phyloP scores from a whole-genome alignment of 2,329 filamentous ascomycete species.

The Tolypocladium endophyticum region DNA sequence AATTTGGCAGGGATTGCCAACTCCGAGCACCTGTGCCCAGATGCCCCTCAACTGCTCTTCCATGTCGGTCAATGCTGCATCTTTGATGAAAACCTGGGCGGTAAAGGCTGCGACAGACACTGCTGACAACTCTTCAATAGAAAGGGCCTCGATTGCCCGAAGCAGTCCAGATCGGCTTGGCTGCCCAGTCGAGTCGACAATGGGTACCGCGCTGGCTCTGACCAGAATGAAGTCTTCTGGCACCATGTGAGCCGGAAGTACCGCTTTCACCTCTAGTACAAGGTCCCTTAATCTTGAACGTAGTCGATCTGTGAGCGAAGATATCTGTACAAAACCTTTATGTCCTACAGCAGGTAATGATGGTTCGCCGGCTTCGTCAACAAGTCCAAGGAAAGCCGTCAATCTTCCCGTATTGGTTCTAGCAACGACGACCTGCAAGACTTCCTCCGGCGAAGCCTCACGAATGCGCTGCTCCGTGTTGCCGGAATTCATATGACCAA shows the following conservation, averaged over 20 bases:
- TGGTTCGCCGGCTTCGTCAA: not conserved
- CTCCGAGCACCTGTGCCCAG: not conserved
- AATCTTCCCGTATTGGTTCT: not conserved
- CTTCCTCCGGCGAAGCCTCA: not conserved
- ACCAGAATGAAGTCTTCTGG: not conserved
- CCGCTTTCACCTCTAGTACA: not conserved
- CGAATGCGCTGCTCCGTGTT: not conserved
- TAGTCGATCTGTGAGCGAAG: constrained; percentile 4
- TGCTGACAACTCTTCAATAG: not conserved
- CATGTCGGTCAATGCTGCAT: not conserved
- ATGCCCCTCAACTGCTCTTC: not conserved
- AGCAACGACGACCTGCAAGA: not conserved
- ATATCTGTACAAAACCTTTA: not conserved
- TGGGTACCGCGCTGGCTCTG: not conserved
- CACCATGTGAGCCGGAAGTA: not conserved
- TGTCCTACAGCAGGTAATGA: not conserved
- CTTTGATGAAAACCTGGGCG: not conserved
- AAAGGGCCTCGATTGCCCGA: not conserved
- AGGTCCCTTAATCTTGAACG: not conserved
- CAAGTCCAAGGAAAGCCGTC: not conserved
- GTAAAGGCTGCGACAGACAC: not conserved
- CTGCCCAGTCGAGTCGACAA: not conserved
- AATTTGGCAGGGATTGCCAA: not conserved
- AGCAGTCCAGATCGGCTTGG: not conserved
- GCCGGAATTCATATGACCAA: not conserved